A percentile compares a stretch with the other conserved stretches of the same genome.
phyloP scores from a whole-genome alignment of 2,329 filamentous ascomycete species.

The Epichloe gansuensis region DNA sequence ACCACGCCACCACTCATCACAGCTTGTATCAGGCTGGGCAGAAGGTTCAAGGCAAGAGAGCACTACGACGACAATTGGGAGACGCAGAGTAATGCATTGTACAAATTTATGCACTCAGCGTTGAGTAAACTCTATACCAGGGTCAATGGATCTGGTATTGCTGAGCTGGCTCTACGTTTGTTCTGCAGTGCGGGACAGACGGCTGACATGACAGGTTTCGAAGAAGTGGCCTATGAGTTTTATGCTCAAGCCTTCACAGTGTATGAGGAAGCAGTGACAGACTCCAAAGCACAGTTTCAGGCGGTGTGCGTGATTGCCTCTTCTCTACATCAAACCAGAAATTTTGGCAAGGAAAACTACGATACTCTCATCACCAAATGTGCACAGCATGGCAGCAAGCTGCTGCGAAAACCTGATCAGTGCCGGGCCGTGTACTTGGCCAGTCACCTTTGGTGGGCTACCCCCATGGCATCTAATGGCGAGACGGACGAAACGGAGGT shows the following conservation, averaged over 20 bases:
- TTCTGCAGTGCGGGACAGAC: conserved; percentile 90
- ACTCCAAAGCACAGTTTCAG: conserved; percentile 94
- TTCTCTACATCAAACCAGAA: conserved; percentile 73
- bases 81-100: conserved; percentile 59
- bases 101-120: conserved; percentile 88
- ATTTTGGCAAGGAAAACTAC: conserved; percentile 95
- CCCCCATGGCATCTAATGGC: conserved; percentile 61
- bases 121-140: conserved; percentile 79
- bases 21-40: conserved; percentile 75
- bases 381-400: conserved; percentile 88
- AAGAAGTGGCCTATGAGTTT: conserved; percentile 96
- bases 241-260: conserved; percentile 97
- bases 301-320: conserved; percentile 90
- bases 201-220: conserved; percentile 79
- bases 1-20: conserved; percentile 90
- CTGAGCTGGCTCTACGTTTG: conserved; percentile 76
- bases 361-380: conserved; percentile 98
- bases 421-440: conserved; percentile 93
- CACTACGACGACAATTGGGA: conserved; percentile 60
- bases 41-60: conserved; percentile 79
- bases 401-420: conserved; percentile 95
- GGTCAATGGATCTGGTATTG: conserved; percentile 62
- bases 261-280: conserved; percentile 91
- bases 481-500: conserved; percentile 75
- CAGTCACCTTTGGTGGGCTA: conserved; percentile 96